Base-by-base conservation (phyloP, 257 asterid species). In the Cinchona pubescens region DNA sequence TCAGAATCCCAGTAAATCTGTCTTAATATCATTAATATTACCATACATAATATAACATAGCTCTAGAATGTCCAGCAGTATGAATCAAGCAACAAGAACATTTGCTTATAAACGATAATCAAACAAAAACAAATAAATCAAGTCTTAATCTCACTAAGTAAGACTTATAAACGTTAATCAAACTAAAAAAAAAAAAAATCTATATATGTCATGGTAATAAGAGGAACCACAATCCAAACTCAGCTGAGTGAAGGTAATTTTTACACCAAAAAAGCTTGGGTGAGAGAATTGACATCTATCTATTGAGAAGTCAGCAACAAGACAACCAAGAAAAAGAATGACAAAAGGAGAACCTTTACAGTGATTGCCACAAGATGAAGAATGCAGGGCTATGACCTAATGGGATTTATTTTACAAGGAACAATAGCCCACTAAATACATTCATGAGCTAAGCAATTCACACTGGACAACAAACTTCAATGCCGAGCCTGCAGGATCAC, bases 341-440 rank as follows among this genome's bases (percentile, higher is more conserved):
- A 37, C 3, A 67, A 76, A 29, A 74, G 59, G 78, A 65, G 40
- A 75, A 76, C 42, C 82, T 74, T 76, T 74, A 79, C 55, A 78
- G 66, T 63, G 67, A 75, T 61, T 38, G 79, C 75, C 74, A 70
- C 46, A 76, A 78, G 77, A 83, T 83, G 82, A 85, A 83, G 82
- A 82, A 83, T 82, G 42, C 84, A 78, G 32, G 74, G 82, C 65
- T 81, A 72, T 48, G 62, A 73, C 87, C 73, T 40, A 67, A 64
- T 65, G 77, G 60, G 79, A 71, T 77, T 90, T 87, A 86, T 85
- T 88, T 79, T 83, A 85, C 90, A 86, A 73, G 79, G 76, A 78
- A 60, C 43, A 64, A 49, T 80, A 83, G 58, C 71, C 82, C 76
- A 51, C 55, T 77, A 76, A 73, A 82, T 76, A 71, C 82, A 78